Conservation (phyloP, 2,329 filamentous ascomycete species). For the Emergomyces pasteurianus region DNA sequence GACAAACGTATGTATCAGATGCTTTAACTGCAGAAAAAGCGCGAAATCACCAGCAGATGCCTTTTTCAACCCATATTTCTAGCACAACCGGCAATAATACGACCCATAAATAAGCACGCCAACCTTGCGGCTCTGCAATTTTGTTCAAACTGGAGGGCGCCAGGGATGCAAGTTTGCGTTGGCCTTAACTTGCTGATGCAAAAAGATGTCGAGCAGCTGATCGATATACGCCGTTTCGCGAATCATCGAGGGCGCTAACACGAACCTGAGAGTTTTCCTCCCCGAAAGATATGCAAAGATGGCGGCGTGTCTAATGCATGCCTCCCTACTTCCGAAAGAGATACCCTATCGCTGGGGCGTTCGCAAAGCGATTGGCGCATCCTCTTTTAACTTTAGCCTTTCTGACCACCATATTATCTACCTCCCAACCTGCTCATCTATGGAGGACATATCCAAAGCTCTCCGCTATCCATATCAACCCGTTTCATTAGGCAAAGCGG, state of each 20-base stretch:
- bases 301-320: neutral
- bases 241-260: neutral
- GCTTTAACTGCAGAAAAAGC: neutral
- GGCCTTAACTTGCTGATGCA: neutral
- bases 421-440: neutral
- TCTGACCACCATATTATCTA: neutral
- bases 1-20: neutral
- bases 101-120: neutral
- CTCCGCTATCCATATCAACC: neutral
- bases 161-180: constrained; percentile 1
- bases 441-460: neutral
- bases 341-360: neutral
- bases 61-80: constrained; percentile 1
- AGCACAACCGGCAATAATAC: neutral
- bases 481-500: neutral
- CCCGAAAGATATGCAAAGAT: neutral
- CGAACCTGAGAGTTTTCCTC: neutral
- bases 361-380: neutral
- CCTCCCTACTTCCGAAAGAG: neutral
- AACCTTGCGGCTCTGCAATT: neutral
- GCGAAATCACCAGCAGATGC: neutral
- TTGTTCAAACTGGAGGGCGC: neutral
- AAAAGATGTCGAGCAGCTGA: neutral
- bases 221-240: neutral
- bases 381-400: neutral